Evolutionary conservation across 164 flowering plant species (phyloP).

Genomic region (Umbellularia californica): DNA sequence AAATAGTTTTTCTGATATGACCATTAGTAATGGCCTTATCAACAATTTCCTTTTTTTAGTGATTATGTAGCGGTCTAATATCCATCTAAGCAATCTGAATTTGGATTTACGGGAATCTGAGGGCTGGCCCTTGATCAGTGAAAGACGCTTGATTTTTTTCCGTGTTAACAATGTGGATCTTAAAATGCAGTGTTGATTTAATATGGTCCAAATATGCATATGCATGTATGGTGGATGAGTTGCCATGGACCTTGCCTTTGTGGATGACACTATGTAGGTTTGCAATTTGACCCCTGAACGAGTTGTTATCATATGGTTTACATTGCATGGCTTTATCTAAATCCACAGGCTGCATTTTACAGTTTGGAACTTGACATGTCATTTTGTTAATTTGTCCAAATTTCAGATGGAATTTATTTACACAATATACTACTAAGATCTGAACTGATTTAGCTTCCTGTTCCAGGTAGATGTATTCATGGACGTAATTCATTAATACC

Average conservation of each 20-base stretch:
- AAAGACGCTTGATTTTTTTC: too few relatives aligned
- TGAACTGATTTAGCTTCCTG: conserved; percentile 20
- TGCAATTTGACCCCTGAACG: not conserved
- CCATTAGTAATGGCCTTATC: too few relatives aligned
- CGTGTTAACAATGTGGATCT: too few relatives aligned
- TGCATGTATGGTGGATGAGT: not conserved
- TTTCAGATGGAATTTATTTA: not conserved
- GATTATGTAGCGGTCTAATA: too few relatives aligned
- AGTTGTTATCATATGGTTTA: not conserved
- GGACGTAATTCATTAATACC: too few relatives aligned
- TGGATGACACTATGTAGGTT: not conserved
- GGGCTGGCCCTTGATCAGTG: too few relatives aligned
- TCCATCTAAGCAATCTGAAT: too few relatives aligned
- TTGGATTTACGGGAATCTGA: too few relatives aligned
- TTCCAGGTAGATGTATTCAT: conserved; percentile 83
- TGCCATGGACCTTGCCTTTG: not conserved
- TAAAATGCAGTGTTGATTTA: too few relatives aligned
- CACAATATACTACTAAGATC: not conserved
- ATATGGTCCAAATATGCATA: not conserved
- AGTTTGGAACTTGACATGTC: not conserved
- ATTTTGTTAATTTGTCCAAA: not conserved
- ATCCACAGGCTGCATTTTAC: not conserved
- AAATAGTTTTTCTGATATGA: too few relatives aligned
- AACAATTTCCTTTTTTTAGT: too few relatives aligned
- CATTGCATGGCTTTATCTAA: not conserved